A percentile compares a stretch with the other conserved stretches of the same genome.
Evolutionary conservation across 805 yeast genomes (phyloP).

Genomic region (Kregervanrija pseudodelftensis): DNA sequence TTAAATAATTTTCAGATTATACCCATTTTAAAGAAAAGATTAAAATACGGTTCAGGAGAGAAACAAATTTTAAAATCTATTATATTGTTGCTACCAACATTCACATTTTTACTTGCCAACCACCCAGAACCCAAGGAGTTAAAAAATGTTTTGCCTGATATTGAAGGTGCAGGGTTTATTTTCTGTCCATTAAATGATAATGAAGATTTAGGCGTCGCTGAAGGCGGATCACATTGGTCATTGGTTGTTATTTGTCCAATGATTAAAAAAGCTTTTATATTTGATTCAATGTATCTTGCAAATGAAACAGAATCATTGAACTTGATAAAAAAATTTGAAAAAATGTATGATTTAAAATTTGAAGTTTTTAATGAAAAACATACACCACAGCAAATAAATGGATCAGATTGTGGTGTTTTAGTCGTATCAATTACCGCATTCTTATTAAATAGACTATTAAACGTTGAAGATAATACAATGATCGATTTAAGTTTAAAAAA

Average conservation of each 20-base stretch:
- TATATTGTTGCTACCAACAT: constrained; percentile 48
- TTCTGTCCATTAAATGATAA: constrained; percentile 67
- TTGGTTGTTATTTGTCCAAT: constrained; percentile 45
- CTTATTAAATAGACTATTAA: constrained; percentile 27
- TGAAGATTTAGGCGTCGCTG: constrained; percentile 49
- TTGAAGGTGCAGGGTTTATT: constrained; percentile 40
- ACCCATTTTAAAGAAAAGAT: constrained; percentile 21
- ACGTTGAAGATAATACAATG: constrained; percentile 18
- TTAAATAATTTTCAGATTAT: constrained; percentile 30
- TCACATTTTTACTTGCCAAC: constrained; percentile 54
- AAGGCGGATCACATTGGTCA: constrained; percentile 71
- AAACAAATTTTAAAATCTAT: constrained; percentile 27
- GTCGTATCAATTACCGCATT: constrained; percentile 31
- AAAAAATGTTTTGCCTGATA: constrained; percentile 36
- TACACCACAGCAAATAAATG: constrained; percentile 57
- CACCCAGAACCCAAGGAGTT: constrained; percentile 36
- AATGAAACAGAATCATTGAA: constrained; percentile 32
- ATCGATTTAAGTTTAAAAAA: constrained; percentile 30
- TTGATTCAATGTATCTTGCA: constrained; percentile 50
- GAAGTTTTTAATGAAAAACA: constrained; percentile 15
- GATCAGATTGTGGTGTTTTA: constrained; percentile 59
- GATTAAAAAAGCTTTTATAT: constrained; percentile 43
- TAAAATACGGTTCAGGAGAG: constrained; percentile 15
- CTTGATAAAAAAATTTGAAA: constrained; percentile 26
- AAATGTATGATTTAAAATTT: constrained; percentile 18